These are phyloP conservation scores for Globisporangium yorkense DNA, from an alignment of 352 stramenopile species.

Conservation along the genomic window DNA sequence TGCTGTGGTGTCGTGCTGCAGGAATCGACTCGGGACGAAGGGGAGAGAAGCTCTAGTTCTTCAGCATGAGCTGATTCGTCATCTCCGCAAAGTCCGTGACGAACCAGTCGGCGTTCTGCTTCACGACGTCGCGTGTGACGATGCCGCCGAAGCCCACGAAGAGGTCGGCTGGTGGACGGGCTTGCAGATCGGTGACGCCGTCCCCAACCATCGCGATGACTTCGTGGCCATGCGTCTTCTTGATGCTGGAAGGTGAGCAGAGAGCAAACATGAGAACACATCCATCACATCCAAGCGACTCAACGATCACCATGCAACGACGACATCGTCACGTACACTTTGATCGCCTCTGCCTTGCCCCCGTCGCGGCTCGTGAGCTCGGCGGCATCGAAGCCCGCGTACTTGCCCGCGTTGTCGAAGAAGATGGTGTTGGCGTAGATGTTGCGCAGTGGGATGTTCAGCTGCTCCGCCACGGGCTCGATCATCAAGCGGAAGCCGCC, in stretches of 20 bases:
- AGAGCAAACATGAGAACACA: neutral
- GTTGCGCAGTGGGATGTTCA: slow-evolving; percentile 82
- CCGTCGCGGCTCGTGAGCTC: slow-evolving; percentile 91
- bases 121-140: slow-evolving; percentile 90
- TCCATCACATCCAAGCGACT: neutral
- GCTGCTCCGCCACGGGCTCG: slow-evolving; percentile 89
- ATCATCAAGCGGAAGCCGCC: slow-evolving; percentile 99
- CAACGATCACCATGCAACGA: slow-evolving; percentile 3
- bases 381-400: slow-evolving; percentile 91
- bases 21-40: neutral
- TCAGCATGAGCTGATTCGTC: slow-evolving; percentile 42
- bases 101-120: slow-evolving; percentile 95
- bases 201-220: slow-evolving; percentile 98
- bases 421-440: slow-evolving; percentile 99
- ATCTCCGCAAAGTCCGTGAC: slow-evolving; percentile 94
- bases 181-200: slow-evolving; percentile 97
- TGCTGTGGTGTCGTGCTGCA: neutral
- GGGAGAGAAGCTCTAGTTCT: slow-evolving; percentile 5
- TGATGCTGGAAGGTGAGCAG: slow-evolving; percentile 52
- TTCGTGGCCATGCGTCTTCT: slow-evolving; percentile 89
- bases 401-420: slow-evolving; percentile 88
- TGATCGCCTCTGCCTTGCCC: slow-evolving; percentile 76
- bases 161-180: slow-evolving; percentile 93
- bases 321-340: slow-evolving; percentile 29
- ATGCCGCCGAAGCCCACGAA: slow-evolving; percentile 98